Conservation (phyloP, 495 filamentous ascomycete species). For the Podospora tetraspora region DNA sequence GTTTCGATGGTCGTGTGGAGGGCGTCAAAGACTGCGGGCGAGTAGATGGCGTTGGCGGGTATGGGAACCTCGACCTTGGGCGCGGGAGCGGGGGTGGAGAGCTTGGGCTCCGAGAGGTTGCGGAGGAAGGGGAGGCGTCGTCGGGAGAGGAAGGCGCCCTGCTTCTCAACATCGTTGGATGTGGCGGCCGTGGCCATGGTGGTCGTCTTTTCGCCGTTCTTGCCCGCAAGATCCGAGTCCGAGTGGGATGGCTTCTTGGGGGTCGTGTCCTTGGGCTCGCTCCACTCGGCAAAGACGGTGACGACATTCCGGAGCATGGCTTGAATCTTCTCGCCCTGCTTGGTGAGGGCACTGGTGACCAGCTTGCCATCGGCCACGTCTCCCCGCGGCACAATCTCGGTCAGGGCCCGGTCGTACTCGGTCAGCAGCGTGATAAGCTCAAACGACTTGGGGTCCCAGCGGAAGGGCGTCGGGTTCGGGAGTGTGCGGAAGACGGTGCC, state of each 20-base stretch:
- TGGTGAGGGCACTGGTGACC: no score
- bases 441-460: slow-evolving; percentile 32
- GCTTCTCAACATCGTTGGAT: background rate
- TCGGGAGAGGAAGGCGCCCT: background rate
- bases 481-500: slow-evolving; percentile 36
- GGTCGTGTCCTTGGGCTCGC: background rate
- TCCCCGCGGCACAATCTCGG: slow-evolving; percentile 1
- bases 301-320: background rate
- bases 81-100: slow-evolving; percentile 1
- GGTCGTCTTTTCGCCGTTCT: background rate
- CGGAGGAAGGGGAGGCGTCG: background rate
- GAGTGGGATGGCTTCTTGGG: background rate
- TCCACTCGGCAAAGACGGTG: background rate
- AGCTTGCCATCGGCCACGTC: background rate
- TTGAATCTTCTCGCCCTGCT: background rate
- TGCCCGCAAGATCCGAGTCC: background rate
- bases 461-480: slow-evolving; percentile 39
- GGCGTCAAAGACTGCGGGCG: slow-evolving; percentile 12
- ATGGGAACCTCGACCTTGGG: slow-evolving; percentile 7
- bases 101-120: background rate
- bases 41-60: slow-evolving; percentile 12
- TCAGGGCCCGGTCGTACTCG: slow-evolving; percentile 19
- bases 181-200: background rate
- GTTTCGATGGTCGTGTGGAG: slow-evolving; percentile 20
- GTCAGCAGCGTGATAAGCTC: slow-evolving; percentile 23